These are phyloP conservation scores for Globisporangium yorkense DNA, from an alignment of 352 stramenopile genomes.

Conservation along the genomic window DNA sequence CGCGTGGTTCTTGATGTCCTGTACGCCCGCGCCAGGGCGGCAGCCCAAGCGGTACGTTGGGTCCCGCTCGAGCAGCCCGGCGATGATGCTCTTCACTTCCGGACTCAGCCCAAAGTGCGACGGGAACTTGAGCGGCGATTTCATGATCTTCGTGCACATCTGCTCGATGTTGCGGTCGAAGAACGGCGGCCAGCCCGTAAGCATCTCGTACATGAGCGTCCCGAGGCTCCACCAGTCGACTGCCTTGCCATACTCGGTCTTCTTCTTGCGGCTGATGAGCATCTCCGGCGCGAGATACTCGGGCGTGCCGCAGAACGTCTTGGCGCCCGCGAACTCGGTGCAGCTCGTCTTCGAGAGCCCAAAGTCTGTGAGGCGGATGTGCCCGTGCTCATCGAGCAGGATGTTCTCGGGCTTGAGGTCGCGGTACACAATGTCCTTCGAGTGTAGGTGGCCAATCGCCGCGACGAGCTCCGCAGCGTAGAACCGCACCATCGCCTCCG, in stretches of 20 bases:
- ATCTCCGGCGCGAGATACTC: conserved; percentile 89
- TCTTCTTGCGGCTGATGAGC: conserved; percentile 85
- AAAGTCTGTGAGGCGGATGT: conserved; percentile 92
- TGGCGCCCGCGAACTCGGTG: conserved; percentile 69
- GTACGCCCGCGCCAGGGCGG: conserved; percentile 51
- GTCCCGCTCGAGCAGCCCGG: conserved; percentile 67
- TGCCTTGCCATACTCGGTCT: conserved; percentile 87
- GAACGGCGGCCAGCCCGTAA: conserved; percentile 91
- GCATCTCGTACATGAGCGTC: conserved; percentile 94
- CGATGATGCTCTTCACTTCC: conserved; percentile 77
- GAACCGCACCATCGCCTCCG: conserved; percentile 87
- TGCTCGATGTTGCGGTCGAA: conserved; percentile 90
- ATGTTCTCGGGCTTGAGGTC: conserved; percentile 94
- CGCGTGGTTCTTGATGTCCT: conserved; percentile 75
- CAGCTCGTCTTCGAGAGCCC: conserved; percentile 89
- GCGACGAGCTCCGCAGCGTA: conserved; percentile 92
- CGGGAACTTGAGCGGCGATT: conserved; percentile 83
- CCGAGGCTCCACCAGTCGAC: conserved; percentile 94
- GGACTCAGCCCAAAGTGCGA: conserved; percentile 70
- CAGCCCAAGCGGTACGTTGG: conserved; percentile 63
- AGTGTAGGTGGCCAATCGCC: conserved; percentile 86
- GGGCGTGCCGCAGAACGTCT: conserved; percentile 85
- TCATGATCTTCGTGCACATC: conserved; percentile 92
- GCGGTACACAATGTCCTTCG: conserved; percentile 90
- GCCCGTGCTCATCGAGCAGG: conserved; percentile 87